phyloP scores from a whole-genome alignment of 2,329 filamentous ascomycete genomes.

The Aureobasidium namibiae region DNA sequence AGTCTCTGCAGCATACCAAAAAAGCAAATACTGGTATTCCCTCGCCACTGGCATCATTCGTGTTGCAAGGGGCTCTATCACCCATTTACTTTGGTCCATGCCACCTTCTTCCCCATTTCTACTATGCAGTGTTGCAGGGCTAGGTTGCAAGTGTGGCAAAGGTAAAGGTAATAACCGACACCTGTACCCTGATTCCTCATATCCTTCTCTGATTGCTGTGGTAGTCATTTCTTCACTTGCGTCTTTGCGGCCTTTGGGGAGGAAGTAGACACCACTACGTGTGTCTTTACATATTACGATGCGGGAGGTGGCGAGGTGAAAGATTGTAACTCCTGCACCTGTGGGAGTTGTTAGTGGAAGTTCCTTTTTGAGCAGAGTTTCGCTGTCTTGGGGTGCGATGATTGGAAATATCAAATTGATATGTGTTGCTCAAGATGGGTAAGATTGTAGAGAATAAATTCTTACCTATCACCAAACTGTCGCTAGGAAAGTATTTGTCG shows the following conservation, averaged over 20 bases:
- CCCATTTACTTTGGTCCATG: slow-evolving; percentile 18
- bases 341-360: slow-evolving; percentile 13
- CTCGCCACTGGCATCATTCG: slow-evolving; percentile 33
- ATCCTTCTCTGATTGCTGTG: slow-evolving; percentile 42
- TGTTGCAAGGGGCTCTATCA: slow-evolving; percentile 39
- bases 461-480: slow-evolving; percentile 6
- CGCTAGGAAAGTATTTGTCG: slow-evolving; percentile 1
- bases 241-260: slow-evolving; percentile 43
- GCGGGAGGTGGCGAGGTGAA: slow-evolving; percentile 37
- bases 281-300: slow-evolving; percentile 42
- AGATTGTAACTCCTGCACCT: slow-evolving; percentile 41
- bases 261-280: slow-evolving; percentile 35
- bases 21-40: slow-evolving; percentile 34
- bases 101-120: too few relatives aligned
- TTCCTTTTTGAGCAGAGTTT: neutral
- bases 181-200: slow-evolving; percentile 43
- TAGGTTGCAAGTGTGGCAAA: slow-evolving; percentile 35
- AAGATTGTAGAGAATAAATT: neutral
- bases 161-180: slow-evolving; percentile 42
- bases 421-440: neutral
- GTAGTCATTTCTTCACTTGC: slow-evolving; percentile 35
- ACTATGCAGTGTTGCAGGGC: slow-evolving; percentile 25
- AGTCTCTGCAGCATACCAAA: slow-evolving; percentile 41
- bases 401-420: neutral
- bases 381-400: neutral